Percentiles rank a stretch among this genome's conserved stretches.
Evolutionary conservation across 805 yeast genomes (phyloP).

Genomic region (Metschnikowia kofuensis): DNA sequence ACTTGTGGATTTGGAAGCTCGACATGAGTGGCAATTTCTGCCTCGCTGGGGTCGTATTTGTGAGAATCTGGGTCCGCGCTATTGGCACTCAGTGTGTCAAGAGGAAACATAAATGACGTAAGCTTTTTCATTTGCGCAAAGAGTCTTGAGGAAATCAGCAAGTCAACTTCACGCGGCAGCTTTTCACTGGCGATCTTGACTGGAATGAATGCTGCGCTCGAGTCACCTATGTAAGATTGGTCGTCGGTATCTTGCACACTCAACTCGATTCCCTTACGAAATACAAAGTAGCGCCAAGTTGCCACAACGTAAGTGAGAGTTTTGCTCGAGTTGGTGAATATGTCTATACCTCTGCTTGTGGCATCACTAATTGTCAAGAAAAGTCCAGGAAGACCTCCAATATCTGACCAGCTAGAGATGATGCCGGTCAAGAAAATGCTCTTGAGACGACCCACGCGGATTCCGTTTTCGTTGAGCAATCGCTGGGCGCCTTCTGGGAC

Average conservation of each 20-base stretch:
- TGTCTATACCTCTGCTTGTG: slow-evolving; percentile 54
- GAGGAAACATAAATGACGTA: slow-evolving; percentile 56
- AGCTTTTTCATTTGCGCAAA: slow-evolving; percentile 31
- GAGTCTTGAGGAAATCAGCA: neutral
- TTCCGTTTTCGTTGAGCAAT: slow-evolving; percentile 56
- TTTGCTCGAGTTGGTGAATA: slow-evolving; percentile 43
- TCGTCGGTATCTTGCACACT: slow-evolving; percentile 32
- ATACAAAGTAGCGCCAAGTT: slow-evolving; percentile 85
- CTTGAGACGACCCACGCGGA: slow-evolving; percentile 55
- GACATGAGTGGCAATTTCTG: slow-evolving; percentile 39
- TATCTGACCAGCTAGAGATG: slow-evolving; percentile 63
- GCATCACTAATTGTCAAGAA: slow-evolving; percentile 80
- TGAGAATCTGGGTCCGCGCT: slow-evolving; percentile 36
- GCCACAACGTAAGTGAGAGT: slow-evolving; percentile 53
- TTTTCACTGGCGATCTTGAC: slow-evolving; percentile 24
- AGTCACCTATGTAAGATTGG: slow-evolving; percentile 30
- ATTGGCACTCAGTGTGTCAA: slow-evolving; percentile 41
- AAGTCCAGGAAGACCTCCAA: slow-evolving; percentile 92
- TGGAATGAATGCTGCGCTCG: slow-evolving; percentile 38
- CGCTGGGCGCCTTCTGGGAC: slow-evolving; percentile 88
- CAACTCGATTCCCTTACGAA: slow-evolving; percentile 66
- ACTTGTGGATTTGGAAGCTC: slow-evolving; percentile 25
- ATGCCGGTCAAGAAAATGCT: slow-evolving; percentile 76
- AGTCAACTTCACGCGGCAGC: neutral
- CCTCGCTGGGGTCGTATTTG: slow-evolving; percentile 35